Conservation (phyloP, 2,329 filamentous ascomycete genomes). For the Uncinocarpus reesii region DNA sequence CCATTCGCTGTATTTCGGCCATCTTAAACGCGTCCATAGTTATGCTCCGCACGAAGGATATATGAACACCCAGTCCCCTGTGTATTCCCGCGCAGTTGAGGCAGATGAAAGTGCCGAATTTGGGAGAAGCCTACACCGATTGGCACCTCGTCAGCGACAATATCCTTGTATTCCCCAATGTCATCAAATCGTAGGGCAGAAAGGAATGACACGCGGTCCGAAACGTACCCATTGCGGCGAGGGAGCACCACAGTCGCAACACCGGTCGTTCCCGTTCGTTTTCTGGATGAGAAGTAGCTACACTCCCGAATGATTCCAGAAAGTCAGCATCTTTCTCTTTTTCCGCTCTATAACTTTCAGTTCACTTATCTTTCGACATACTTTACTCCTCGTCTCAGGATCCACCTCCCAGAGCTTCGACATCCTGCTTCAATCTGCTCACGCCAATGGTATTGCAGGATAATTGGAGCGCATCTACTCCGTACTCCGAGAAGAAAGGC, state of each 20-base stretch:
- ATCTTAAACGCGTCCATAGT: conserved; percentile 98
- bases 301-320: neutral
- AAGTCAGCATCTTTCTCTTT: neutral
- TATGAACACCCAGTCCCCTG: conserved; percentile 89
- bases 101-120: conserved; percentile 98
- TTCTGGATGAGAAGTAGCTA: conserved; percentile 88
- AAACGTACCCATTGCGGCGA: conserved; percentile 86
- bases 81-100: conserved; percentile 91
- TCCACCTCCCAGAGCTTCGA: conserved; percentile 98
- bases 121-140: conserved; percentile 58
- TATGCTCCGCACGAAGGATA: conserved; percentile 93
- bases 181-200: no score
- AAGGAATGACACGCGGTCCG: conserved; percentile 9
- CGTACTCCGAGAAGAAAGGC: neutral
- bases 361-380: conserved; percentile 7
- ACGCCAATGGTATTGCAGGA: neutral
- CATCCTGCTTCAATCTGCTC: conserved; percentile 20
- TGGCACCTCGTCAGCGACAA: no score
- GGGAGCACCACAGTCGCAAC: conserved; percentile 90
- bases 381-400: conserved; percentile 92
- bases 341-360: neutral
- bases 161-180: no score
- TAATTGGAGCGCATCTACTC: no score
- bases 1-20: conserved; percentile 86
- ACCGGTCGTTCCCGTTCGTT: conserved; percentile 74